Base-by-base conservation (phyloP, 352 stramenopile species). In the Globisporangium irregulare region DNA sequence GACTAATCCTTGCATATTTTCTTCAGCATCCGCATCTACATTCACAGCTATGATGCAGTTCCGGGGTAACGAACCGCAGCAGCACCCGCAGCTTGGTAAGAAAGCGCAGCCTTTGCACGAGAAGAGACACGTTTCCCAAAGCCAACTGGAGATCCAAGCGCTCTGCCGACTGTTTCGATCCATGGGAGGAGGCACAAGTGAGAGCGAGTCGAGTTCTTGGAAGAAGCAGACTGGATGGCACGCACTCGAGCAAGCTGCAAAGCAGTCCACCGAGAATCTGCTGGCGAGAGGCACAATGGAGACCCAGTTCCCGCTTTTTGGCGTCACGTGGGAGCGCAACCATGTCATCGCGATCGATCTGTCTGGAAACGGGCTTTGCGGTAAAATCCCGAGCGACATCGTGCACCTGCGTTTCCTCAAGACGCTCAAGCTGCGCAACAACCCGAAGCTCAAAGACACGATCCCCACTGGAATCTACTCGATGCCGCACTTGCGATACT, bases 341-440 rank as follows among this genome's bases (percentile, higher is more conserved):
- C 81, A 87, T 58, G 76, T 93, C 38, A 72, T 90, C 6, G 54
- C 73, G 1, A 75, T 93, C 48, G 84, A 90, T 51, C 43, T 93
- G 7, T 76, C 68, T 2, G 67, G 38, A 2, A 92, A 92, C 53
- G 79, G 69, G 27, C 71, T 92, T n/a, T 48, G 61, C 8, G 84
- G 84, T 0, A 70, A 22, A 24, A 67, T 91, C n/a, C 81, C 82
- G 0, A 66, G 61, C 41, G 73, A 84, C 48, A 75, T 90, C 18
- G 66, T 56, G 1, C 70, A 69, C n/a, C 57, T 92, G 22, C 73
- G 74, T 5, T 82, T 75, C 59, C 73, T 93, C 25, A 80, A 70
- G 56, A 79, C 68, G 14, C 66, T 93, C 53, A 89, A 90, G 64
- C 6, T 92, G n/a, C 70, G 78, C 24, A 73, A 85, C 25, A 93